These are phyloP conservation scores for Coemansia guatemalensis DNA, from an alignment of 192 early-diverging fungal species.

Conservation along the genomic window DNA sequence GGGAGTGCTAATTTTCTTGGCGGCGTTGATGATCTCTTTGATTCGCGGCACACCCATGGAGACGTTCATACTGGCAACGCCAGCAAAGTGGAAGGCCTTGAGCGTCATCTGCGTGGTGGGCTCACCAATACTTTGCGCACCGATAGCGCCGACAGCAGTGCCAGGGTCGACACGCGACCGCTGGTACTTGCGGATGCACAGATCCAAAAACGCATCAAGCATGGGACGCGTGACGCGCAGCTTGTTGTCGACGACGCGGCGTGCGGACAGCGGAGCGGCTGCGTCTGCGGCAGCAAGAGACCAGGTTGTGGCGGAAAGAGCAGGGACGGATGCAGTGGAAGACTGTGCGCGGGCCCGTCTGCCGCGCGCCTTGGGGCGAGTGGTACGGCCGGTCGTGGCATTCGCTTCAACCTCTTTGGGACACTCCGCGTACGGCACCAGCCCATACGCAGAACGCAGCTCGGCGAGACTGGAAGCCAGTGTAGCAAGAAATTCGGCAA, in stretches of 20 bases:
- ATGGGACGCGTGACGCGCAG: slow-evolving; percentile 72
- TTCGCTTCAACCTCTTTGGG: slow-evolving; percentile 16
- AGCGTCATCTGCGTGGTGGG: slow-evolving; percentile 99
- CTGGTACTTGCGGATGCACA: slow-evolving; percentile 82
- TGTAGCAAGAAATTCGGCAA: slow-evolving; percentile 60
- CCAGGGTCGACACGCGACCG: slow-evolving; percentile 93
- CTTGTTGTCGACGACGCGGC: slow-evolving; percentile 62
- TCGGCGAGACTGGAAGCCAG: slow-evolving; percentile 59
- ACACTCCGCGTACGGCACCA: slow-evolving; percentile 20
- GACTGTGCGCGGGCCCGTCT: slow-evolving; percentile 10
- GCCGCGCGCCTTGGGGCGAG: slow-evolving; percentile 10
- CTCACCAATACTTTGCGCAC: slow-evolving; percentile 97
- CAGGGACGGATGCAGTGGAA: slow-evolving; percentile 6
- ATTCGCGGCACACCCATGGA: slow-evolving; percentile 99
- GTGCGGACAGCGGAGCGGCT: slow-evolving; percentile 29
- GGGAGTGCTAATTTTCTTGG: slow-evolving; percentile 93
- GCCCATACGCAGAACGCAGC: slow-evolving; percentile 51
- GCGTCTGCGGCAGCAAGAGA: slow-evolving; percentile 32
- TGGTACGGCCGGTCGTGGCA: slow-evolving; percentile 26
- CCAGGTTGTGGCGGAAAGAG: background rate
- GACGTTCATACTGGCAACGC: slow-evolving; percentile 98
- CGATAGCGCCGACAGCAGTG: slow-evolving; percentile 94
- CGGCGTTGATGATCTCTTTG: slow-evolving; percentile 99
- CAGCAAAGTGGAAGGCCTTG: slow-evolving; percentile 99
- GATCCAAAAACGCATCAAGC: slow-evolving; percentile 70